These are phyloP conservation scores for Lepiota venenata DNA, from an alignment of 768 basidiomycete genomes.

Conservation along the genomic window DNA sequence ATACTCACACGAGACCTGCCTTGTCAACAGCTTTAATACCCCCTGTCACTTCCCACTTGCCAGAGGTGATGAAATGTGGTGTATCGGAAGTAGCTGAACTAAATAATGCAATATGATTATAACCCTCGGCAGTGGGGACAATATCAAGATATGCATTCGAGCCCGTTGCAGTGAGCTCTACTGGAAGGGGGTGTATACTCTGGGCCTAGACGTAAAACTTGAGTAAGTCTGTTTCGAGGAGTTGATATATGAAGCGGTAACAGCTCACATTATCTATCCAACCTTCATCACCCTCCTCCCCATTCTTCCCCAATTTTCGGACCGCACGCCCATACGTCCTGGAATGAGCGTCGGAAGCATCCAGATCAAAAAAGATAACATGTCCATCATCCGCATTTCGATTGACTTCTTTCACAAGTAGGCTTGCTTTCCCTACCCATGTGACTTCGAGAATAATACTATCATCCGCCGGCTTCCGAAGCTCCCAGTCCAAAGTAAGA, in stretches of 20 bases:
- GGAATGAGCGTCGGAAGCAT: conserved; percentile 19
- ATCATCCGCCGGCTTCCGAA: conserved; percentile 50
- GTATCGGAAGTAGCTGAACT: conserved; percentile 64
- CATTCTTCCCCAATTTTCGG: conserved; percentile 73
- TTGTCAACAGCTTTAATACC: conserved; percentile 72
- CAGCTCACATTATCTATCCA: conserved; percentile 86
- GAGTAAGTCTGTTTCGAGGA: not conserved
- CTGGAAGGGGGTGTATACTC: conserved; percentile 56
- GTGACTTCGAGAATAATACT: conserved; percentile 79
- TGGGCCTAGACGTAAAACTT: conserved; percentile 43
- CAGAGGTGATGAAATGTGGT: conserved; percentile 83
- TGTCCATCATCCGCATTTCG: conserved; percentile 78
- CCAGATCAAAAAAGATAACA: conserved; percentile 72
- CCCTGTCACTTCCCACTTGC: conserved; percentile 86
- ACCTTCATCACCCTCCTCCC: conserved; percentile 87
- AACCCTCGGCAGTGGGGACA: conserved; percentile 78
- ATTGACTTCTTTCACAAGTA: conserved; percentile 87
- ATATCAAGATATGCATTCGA: conserved; percentile 85
- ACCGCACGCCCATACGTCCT: conserved; percentile 53
- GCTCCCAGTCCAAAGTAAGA: conserved; percentile 64
- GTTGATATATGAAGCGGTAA: not conserved
- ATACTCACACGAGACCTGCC: conserved; percentile 67
- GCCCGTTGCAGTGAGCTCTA: conserved; percentile 34
- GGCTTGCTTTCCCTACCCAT: conserved; percentile 76
- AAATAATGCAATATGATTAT: conserved; percentile 91